These are phyloP conservation scores for Adansonia madagascariensis DNA, from an alignment of 441 rosid species.

Conservation along the genomic window DNA sequence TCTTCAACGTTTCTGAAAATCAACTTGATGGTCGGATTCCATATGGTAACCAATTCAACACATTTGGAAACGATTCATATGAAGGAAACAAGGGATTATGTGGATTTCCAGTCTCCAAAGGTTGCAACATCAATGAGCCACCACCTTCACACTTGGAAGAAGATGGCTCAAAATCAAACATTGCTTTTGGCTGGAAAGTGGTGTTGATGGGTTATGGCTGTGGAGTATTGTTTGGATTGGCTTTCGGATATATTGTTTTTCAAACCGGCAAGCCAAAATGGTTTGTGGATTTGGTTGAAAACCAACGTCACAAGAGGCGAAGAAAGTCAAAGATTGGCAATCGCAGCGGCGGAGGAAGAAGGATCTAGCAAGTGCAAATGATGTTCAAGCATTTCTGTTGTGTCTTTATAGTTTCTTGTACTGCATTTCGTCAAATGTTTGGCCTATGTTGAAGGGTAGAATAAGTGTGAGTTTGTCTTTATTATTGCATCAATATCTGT, in stretches of 20 bases:
- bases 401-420: not conserved
- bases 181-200: constrained; percentile 14
- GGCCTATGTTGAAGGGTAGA: not conserved
- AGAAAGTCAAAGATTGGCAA: too few species aligned
- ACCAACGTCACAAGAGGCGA: not conserved
- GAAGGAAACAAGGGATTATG: constrained; percentile 4
- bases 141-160: not conserved
- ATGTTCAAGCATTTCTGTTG: not conserved
- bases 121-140: not conserved
- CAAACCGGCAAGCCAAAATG: not conserved
- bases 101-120: constrained; percentile 3
- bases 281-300: not conserved
- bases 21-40: constrained; percentile 32
- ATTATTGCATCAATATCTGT: not conserved
- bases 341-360: too few species aligned
- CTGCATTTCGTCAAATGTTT: not conserved
- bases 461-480: not conserved
- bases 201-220: constrained; percentile 13
- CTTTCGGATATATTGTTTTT: not conserved
- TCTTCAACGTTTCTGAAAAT: constrained; percentile 30
- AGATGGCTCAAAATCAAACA: not conserved
- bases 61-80: constrained; percentile 14
- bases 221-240: not conserved
- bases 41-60: constrained; percentile 22
- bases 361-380: not conserved